Evolutionary conservation across 31 red algal species (phyloP), one percentile per base, ranked within the genome.

Genomic region (Endocladia muricata): DNA sequence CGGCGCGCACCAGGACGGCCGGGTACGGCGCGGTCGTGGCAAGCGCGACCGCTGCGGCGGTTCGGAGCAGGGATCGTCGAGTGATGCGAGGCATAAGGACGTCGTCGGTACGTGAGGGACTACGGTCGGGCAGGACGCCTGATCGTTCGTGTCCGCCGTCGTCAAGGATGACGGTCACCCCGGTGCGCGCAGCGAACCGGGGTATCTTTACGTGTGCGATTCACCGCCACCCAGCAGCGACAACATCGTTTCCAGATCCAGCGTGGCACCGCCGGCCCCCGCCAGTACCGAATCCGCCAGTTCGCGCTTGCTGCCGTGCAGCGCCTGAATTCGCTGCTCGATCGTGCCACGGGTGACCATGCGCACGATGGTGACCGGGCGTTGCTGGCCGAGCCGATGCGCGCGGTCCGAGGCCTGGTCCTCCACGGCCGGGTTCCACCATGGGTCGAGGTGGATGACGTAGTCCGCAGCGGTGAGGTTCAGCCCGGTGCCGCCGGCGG

Each of bases 341-440:
- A 93, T 74, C 13, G 90, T 93, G 47, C 78, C 88, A 11, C 72
- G 43, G 1, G 86, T 76, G 5, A 93, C 37, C 48, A 93, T 48
- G 31, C 86, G 74, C 71, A 84, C 74, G 34, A 91, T 70, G 44
- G 48, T 83, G 13, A 93, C 90, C 26, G 22, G 55, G 19, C 61
- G 42, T 21, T 6, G 25, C 57, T 93, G 90, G 39, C 90, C 90
- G 34, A 93, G 72, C 15, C 90, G 77, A 47, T 88, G 69, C 13
- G 89, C 70, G 32, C 90, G 77, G 57, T 93, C 90, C 3, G 86
- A 76, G 11, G 90, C 90, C 58, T 93, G 90, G 17, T 88, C 82
- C 30, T 91, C 87, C 0, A 77, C 90, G 35, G 86, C 89, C 1
- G 90, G 89, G 56, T 93, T 93, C 90, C 90, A 93, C 90, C 90